Evolutionary conservation across 2,329 filamentous ascomycete species (phyloP).

Genomic region (Fusarium begoniae): DNA sequence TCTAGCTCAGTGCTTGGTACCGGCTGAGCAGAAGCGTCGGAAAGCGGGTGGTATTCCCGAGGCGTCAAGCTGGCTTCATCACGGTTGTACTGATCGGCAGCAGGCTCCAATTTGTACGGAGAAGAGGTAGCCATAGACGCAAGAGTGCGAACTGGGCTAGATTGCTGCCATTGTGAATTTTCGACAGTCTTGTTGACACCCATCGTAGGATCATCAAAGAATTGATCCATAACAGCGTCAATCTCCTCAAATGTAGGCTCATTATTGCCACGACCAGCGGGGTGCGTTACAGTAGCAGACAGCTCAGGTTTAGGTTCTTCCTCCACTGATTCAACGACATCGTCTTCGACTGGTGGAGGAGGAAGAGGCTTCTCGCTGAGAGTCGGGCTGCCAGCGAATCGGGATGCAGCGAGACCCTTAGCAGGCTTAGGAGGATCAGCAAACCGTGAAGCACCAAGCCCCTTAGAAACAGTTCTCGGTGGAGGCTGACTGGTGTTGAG

Average conservation of each 20-base stretch:
- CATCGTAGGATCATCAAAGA: slow-evolving; percentile 76
- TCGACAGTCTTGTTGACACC: slow-evolving; percentile 73
- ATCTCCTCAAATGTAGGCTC: slow-evolving; percentile 81
- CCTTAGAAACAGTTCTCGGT: slow-evolving; percentile 47
- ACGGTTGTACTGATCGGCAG: slow-evolving; percentile 65
- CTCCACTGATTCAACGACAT: slow-evolving; percentile 45
- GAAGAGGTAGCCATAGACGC: slow-evolving; percentile 54
- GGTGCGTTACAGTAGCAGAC: slow-evolving; percentile 22
- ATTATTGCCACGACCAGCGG: slow-evolving; percentile 35
- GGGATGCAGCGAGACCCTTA: slow-evolving; percentile 55
- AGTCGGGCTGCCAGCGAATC: slow-evolving; percentile 55
- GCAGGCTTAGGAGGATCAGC: slow-evolving; percentile 55
- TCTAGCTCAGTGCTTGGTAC: slow-evolving; percentile 65
- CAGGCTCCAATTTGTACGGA: slow-evolving; percentile 62
- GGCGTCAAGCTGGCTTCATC: slow-evolving; percentile 80
- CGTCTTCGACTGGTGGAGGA: slow-evolving; percentile 41
- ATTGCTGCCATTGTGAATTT: slow-evolving; percentile 53
- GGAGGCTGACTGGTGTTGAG: slow-evolving; percentile 33
- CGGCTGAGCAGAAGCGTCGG: slow-evolving; percentile 57
- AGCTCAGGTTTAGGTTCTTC: slow-evolving; percentile 31
- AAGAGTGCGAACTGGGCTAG: slow-evolving; percentile 35
- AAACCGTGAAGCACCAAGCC: slow-evolving; percentile 59
- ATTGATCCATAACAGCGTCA: slow-evolving; percentile 89
- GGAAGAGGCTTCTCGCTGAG: slow-evolving; percentile 32
- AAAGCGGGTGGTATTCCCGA: slow-evolving; percentile 59